Evolutionary conservation across 352 stramenopile genomes (phyloP).

Genomic region (Globisporangium abappressorium): DNA sequence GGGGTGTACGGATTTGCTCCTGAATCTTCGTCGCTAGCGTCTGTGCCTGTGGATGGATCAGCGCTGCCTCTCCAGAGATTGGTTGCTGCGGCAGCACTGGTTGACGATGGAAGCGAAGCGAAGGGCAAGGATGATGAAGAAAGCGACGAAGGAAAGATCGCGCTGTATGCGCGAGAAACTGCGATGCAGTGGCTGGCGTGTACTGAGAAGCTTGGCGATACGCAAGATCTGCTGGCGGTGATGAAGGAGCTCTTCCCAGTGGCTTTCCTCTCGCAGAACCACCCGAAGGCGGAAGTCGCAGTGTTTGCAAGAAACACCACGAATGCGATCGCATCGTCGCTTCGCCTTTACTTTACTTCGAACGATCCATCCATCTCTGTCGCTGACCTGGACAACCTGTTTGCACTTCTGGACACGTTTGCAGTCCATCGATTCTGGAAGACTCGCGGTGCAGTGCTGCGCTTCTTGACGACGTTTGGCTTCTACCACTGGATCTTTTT

Average conservation of each 20-base stretch:
- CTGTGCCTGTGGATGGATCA: slow-evolving; percentile 11
- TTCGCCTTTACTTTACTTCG: slow-evolving; percentile 40
- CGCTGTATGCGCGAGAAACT: slow-evolving; percentile 57
- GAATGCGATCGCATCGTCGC: slow-evolving; percentile 51
- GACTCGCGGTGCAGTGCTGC: slow-evolving; percentile 62
- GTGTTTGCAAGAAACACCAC: slow-evolving; percentile 59
- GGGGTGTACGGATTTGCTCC: slow-evolving; percentile 18
- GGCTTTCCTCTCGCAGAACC: slow-evolving; percentile 64
- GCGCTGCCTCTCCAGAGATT: slow-evolving; percentile 15
- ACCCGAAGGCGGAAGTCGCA: slow-evolving; percentile 66
- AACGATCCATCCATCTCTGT: not conserved
- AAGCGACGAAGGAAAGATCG: slow-evolving; percentile 17
- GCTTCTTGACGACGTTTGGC: slow-evolving; percentile 67
- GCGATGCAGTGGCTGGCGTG: slow-evolving; percentile 66
- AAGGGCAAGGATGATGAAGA: slow-evolving; percentile 10
- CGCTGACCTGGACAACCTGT: slow-evolving; percentile 23
- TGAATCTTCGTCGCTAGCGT: slow-evolving; percentile 1
- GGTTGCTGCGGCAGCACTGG: slow-evolving; percentile 13
- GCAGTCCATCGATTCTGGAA: slow-evolving; percentile 52
- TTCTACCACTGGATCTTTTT: slow-evolving; percentile 79
- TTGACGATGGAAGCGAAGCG: not conserved
- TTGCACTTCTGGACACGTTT: slow-evolving; percentile 44
- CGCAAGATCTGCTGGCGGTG: slow-evolving; percentile 35
- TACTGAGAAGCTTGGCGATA: slow-evolving; percentile 50
- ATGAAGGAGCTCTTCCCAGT: slow-evolving; percentile 54